Conservation (phyloP, 164 flowering plant genomes). For the Paratinospora sagittata region DNA sequence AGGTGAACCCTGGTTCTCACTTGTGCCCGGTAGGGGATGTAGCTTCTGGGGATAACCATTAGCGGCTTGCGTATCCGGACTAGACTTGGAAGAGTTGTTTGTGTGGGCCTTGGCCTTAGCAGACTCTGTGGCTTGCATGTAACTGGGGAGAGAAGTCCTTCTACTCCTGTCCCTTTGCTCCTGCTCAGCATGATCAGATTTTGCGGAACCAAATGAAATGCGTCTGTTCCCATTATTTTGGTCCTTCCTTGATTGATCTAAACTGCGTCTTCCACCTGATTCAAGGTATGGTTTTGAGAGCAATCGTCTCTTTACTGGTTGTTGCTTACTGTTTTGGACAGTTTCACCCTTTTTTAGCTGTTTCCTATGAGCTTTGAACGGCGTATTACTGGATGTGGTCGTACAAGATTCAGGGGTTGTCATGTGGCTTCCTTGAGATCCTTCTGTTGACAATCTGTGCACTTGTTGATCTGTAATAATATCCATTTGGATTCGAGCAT, state of each 20-base stretch:
- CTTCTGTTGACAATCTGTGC: constrained; percentile 42
- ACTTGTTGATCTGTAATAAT: constrained; percentile 24
- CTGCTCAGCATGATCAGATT: constrained; percentile 43
- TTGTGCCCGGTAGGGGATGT: constrained; percentile 62
- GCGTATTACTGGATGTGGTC: constrained; percentile 66
- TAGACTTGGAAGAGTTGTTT: constrained; percentile 67
- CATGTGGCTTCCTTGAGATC: constrained; percentile 52
- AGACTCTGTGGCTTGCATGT: constrained; percentile 97
- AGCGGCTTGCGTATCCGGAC: constrained; percentile 72
- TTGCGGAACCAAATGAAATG: constrained; percentile 53
- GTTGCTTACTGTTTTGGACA: constrained; percentile 29
- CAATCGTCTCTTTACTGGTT: constrained; percentile 39
- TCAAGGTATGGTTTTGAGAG: constrained; percentile 35
- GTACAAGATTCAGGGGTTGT: constrained; percentile 59
- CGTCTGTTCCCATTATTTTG: constrained; percentile 55
- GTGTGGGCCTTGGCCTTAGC: constrained; percentile 74
- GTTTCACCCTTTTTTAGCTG: constrained; percentile 36
- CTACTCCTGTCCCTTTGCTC: constrained; percentile 51
- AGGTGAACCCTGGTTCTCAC: constrained; percentile 78
- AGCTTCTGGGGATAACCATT: constrained; percentile 55
- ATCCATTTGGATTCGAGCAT: constrained; percentile 27
- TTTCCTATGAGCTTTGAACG: constrained; percentile 38
- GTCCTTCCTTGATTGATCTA: constrained; percentile 47
- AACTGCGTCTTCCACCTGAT: constrained; percentile 40
- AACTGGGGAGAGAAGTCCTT: constrained; percentile 60